Evolutionary conservation across 257 asterid genomes (phyloP).

Genomic region (Ballota nigra): DNA sequence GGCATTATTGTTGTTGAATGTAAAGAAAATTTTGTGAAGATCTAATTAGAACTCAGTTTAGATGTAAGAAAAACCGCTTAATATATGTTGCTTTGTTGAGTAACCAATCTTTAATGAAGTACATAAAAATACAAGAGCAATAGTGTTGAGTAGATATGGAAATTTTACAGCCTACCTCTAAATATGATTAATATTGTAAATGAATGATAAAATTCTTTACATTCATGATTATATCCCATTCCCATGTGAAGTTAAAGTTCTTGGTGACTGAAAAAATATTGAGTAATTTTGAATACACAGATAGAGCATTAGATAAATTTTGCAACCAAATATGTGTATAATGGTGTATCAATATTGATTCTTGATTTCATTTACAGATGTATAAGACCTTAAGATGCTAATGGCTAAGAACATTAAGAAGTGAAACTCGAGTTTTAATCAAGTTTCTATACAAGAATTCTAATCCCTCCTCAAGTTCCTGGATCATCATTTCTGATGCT

Average conservation of each 20-base stretch:
- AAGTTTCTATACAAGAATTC: conserved; percentile 29
- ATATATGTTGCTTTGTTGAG: no score
- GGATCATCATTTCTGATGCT: conserved; percentile 26
- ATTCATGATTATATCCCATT: neutral
- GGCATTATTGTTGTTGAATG: no score
- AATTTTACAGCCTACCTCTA: neutral
- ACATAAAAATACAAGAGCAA: no score
- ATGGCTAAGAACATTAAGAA: conserved; percentile 27
- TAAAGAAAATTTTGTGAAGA: no score
- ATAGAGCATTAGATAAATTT: no score
- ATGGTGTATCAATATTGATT: no score
- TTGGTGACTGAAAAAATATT: neutral
- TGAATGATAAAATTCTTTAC: neutral
- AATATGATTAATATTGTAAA: neutral
- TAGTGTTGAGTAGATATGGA: neutral
- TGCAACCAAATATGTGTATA: no score
- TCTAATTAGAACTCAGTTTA: no score
- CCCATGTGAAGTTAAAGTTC: neutral
- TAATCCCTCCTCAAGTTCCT: conserved; percentile 32
- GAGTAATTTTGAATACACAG: no score
- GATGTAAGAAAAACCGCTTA: no score
- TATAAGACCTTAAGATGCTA: neutral
- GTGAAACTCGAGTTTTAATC: conserved; percentile 35
- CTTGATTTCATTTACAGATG: no score
- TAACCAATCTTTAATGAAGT: no score